Percentiles rank a stretch among this genome's conserved stretches.
Conservation (phyloP, 2,329 filamentous ascomycete species). For the Pseudogymnoascus sp. region DNA sequence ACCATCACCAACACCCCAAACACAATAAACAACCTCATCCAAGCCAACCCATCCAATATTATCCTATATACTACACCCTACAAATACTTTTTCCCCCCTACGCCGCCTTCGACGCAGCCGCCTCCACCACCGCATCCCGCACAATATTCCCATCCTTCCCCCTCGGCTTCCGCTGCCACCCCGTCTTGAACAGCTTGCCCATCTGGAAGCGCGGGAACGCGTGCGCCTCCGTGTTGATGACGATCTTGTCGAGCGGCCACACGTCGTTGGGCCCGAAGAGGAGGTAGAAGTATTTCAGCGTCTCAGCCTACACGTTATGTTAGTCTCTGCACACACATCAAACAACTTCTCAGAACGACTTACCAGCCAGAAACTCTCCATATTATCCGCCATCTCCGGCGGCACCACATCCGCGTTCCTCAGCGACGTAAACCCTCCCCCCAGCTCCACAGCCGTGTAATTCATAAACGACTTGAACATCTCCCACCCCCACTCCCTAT, state of each 20-base stretch:
- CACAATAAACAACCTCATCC: neutral
- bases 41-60: slow-evolving; percentile 49
- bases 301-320: slow-evolving; percentile 64
- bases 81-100: slow-evolving; percentile 48
- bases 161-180: slow-evolving; percentile 68
- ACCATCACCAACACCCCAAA: neutral
- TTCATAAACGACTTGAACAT: slow-evolving; percentile 93
- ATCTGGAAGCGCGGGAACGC: slow-evolving; percentile 82
- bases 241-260: slow-evolving; percentile 75
- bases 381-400: slow-evolving; percentile 70
- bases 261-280: slow-evolving; percentile 81
- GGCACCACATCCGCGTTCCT: slow-evolving; percentile 67
- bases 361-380: slow-evolving; percentile 98
- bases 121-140: slow-evolving; percentile 64
- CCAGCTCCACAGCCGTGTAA: slow-evolving; percentile 71
- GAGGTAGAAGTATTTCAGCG: slow-evolving; percentile 94
- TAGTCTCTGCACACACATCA: slow-evolving; percentile 10
- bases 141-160: slow-evolving; percentile 30
- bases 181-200: slow-evolving; percentile 67
- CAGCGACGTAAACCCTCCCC: slow-evolving; percentile 76
- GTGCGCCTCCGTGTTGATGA: slow-evolving; percentile 96
- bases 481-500: slow-evolving; percentile 96
- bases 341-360: slow-evolving; percentile 27
- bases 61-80: slow-evolving; percentile 1
- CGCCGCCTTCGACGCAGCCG: slow-evolving; percentile 61